phyloP scores from a whole-genome alignment of 805 yeast species.

The Wickerhamiella spandovensis region DNA sequence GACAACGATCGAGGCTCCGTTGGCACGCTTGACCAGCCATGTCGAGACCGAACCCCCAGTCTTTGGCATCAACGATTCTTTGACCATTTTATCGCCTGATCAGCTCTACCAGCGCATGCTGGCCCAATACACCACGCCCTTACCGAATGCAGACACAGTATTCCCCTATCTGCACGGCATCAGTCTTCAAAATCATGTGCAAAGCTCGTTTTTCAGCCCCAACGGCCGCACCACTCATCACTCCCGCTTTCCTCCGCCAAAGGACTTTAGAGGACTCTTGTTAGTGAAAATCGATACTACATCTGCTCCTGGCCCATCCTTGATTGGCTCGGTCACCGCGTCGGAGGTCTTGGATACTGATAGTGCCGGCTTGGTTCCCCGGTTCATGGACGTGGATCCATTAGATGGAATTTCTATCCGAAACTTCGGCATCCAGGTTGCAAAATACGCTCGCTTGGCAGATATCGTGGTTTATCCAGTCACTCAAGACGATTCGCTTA shows the following conservation, averaged over 20 bases:
- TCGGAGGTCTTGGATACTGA: conserved; percentile 1
- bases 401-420: conserved; percentile 60
- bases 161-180: conserved; percentile 91
- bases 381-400: conserved; percentile 51
- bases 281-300: conserved; percentile 19
- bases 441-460: conserved; percentile 62
- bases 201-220: conserved; percentile 29
- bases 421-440: conserved; percentile 73
- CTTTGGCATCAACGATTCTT: neutral
- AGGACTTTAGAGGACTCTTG: conserved; percentile 17
- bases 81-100: neutral
- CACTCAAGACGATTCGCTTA: neutral
- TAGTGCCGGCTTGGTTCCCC: conserved; percentile 29
- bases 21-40: neutral
- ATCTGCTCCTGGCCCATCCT: neutral
- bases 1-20: neutral
- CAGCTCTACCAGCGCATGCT: conserved; percentile 1
- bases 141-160: conserved; percentile 55
- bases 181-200: conserved; percentile 42
- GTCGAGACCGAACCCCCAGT: neutral
- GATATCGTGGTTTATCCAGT: conserved; percentile 44
- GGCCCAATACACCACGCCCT: conserved; percentile 13
- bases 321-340: conserved; percentile 5
- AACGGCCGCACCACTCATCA: conserved; percentile 7
- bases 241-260: conserved; percentile 11